Conservation (phyloP, 2,329 filamentous ascomycete species). For the Botrytis sinoallii region DNA sequence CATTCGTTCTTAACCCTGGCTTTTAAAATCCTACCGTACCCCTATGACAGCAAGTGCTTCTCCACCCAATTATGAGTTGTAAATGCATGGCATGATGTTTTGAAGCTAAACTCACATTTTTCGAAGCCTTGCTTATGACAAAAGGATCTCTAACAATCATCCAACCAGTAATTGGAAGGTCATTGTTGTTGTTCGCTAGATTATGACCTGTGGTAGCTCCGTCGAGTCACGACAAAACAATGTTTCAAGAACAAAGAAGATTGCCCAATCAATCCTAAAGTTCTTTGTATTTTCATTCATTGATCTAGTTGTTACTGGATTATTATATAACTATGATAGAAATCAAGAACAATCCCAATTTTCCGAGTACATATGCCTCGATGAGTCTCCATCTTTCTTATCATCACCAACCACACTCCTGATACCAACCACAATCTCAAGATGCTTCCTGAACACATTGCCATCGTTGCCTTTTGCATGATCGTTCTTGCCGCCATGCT, state of each 20-base stretch:
- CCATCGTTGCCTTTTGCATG: conserved; percentile 13
- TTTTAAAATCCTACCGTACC: not conserved
- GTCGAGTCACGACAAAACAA: not conserved
- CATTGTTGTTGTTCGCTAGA: not conserved
- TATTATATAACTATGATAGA: not conserved
- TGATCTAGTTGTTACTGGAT: not conserved
- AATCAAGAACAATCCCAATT: not conserved
- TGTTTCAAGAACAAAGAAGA: not conserved
- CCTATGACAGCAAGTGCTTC: conserved; percentile 12
- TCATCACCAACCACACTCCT: not conserved
- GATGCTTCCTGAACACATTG: not conserved
- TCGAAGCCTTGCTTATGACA: not conserved
- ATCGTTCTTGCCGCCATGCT: not conserved
- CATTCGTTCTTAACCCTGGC: not conserved
- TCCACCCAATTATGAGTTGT: conserved; percentile 16
- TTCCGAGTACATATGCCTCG: not conserved
- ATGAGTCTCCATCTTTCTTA: not conserved
- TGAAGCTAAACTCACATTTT: not conserved
- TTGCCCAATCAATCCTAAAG: not conserved
- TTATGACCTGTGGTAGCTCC: not conserved
- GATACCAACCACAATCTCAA: not conserved
- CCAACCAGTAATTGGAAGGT: not conserved
- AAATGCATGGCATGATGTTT: not conserved
- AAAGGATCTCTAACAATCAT: not conserved
- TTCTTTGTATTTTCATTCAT: not conserved